phyloP scores from a whole-genome alignment of 2,329 filamentous ascomycete species.

The Drechslerella coelobrocha region DNA sequence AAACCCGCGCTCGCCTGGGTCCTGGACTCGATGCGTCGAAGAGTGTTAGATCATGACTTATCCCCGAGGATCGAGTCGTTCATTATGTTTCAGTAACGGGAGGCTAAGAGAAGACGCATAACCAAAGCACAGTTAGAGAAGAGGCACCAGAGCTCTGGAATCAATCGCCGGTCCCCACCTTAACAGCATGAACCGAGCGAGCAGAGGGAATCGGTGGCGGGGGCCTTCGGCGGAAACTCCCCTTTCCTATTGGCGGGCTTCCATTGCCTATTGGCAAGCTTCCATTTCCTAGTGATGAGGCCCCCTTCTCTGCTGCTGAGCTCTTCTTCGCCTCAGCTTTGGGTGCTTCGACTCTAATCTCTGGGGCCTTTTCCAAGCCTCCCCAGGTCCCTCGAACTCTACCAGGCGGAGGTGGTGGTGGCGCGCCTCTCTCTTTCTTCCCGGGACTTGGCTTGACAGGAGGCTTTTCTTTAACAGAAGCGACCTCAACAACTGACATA shows the following conservation, averaged over 20 bases:
- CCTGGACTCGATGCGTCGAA: no score
- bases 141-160: conserved; percentile 1
- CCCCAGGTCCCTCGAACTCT: conserved; percentile 33
- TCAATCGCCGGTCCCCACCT: conserved; percentile 27
- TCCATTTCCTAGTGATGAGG: conserved; percentile 16
- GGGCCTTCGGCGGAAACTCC: conserved; percentile 33
- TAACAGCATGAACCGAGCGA: conserved; percentile 37
- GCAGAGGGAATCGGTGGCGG: conserved; percentile 41
- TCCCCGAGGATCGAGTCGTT: not conserved
- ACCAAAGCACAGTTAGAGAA: not conserved
- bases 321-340: not conserved
- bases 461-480: conserved; percentile 79
- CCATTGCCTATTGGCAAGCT: conserved; percentile 19
- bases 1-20: no score
- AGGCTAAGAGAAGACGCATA: not conserved
- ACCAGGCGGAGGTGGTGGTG: conserved; percentile 38
- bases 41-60: not conserved
- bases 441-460: conserved; percentile 81
- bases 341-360: conserved; percentile 21
- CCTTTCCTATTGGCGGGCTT: conserved; percentile 12
- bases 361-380: conserved; percentile 29
- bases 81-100: not conserved
- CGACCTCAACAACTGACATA: conserved; percentile 78
- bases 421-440: conserved; percentile 55
- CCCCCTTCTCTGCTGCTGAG: conserved; percentile 14